A percentile compares a stretch with the other conserved stretches of the same genome.
phyloP scores from a whole-genome alignment of 768 basidiomycete genomes.

The Psilocybe sp. region DNA sequence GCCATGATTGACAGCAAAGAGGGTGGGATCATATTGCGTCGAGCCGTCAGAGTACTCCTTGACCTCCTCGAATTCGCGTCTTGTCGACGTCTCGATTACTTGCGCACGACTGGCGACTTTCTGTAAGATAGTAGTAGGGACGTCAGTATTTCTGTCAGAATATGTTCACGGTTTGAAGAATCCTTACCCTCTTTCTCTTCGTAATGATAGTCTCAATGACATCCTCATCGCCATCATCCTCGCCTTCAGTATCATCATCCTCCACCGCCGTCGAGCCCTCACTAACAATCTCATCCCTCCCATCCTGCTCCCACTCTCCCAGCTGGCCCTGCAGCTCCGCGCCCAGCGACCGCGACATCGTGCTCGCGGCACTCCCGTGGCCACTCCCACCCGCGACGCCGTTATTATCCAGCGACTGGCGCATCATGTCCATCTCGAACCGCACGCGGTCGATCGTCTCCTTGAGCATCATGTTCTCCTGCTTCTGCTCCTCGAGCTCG shows the following conservation, averaged over 20 bases:
- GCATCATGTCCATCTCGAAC: conserved; percentile 91
- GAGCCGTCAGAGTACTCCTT: conserved; percentile 77
- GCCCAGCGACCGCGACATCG: conserved; percentile 71
- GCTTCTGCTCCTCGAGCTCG: conserved; percentile 88
- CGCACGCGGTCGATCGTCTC: conserved; percentile 96
- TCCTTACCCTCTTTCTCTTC: conserved; percentile 65
- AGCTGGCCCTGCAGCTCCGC: conserved; percentile 69
- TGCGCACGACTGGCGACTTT: conserved; percentile 66
- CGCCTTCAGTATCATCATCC: conserved; percentile 44
- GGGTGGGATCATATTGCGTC: conserved; percentile 64
- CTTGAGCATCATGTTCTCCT: conserved; percentile 88
- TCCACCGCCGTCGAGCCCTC: conserved; percentile 29
- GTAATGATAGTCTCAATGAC: conserved; percentile 89
- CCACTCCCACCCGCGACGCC: conserved; percentile 38
- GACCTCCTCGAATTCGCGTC: conserved; percentile 52
- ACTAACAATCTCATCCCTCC: conserved; percentile 27
- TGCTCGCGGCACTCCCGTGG: conserved; percentile 47
- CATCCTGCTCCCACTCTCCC: conserved; percentile 25
- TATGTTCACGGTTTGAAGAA: no score
- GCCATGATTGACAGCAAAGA: conserved; percentile 42
- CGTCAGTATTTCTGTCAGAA: no score
- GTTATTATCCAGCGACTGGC: conserved; percentile 41
- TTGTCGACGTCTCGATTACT: conserved; percentile 36
- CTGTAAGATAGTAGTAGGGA: conserved; percentile 37
- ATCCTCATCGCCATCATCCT: conserved; percentile 71